Evolutionary conservation across 2,329 filamentous ascomycete species (phyloP).

Genomic region (Didymella exigua): DNA sequence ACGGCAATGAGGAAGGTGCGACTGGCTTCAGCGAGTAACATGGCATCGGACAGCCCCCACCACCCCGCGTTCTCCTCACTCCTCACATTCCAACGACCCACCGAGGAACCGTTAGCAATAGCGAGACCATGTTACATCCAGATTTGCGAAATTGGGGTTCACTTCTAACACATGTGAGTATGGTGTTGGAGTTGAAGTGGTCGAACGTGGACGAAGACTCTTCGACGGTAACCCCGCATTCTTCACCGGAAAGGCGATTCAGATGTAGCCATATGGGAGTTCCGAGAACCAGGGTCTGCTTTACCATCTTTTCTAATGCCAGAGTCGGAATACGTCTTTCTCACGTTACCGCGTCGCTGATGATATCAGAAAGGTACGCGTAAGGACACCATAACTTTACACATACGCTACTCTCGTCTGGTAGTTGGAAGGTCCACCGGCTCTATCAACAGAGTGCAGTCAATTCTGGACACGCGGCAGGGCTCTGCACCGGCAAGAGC

Average conservation of each 20-base stretch:
- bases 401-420: not conserved
- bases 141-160: not conserved
- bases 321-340: not conserved
- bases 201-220: not conserved
- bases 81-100: constrained; percentile 4
- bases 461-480: not conserved
- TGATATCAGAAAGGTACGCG: not conserved
- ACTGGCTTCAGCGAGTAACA: constrained; percentile 27
- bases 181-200: not conserved
- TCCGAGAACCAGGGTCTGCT: not conserved
- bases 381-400: not conserved
- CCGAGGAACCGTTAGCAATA: not conserved
- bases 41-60: constrained; percentile 8
- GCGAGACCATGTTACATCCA: not conserved
- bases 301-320: not conserved
- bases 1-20: constrained; percentile 33
- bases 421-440: not conserved
- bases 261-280: not conserved
- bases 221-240: not conserved
- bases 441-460: not conserved
- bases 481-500: not conserved
- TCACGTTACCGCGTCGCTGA: not conserved
- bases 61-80: constrained; percentile 18
- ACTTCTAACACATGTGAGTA: not conserved
- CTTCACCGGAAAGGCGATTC: not conserved